These are phyloP conservation scores for Irpex rosettiformis DNA, from an alignment of 1,284 basidiomycete genomes.

Conservation along the genomic window DNA sequence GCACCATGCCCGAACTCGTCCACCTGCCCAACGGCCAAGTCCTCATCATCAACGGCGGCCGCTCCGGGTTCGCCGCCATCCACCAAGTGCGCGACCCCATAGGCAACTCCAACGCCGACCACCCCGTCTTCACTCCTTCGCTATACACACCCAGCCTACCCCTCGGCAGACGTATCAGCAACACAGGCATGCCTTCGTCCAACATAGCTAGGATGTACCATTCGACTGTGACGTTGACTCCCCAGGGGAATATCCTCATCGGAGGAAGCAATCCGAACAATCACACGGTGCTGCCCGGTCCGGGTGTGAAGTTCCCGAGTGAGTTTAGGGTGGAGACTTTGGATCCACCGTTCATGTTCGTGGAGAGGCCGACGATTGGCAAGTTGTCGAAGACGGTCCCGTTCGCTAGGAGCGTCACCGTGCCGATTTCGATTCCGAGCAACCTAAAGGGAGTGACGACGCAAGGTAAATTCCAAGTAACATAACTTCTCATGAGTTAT, in stretches of 20 bases:
- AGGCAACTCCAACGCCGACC: constrained; percentile 45
- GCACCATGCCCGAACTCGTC: constrained; percentile 49
- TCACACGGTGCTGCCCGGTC: constrained; percentile 24
- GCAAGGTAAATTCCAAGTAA: too few relatives aligned
- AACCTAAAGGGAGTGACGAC: constrained; percentile 20
- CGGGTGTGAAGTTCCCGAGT: constrained; percentile 29
- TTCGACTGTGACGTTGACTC: constrained; percentile 38
- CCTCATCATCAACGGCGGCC: constrained; percentile 45
- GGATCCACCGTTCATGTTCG: constrained; percentile 42
- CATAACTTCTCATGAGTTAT: constrained; percentile 7
- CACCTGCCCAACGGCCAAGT: constrained; percentile 52
- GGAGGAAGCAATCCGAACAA: constrained; percentile 50
- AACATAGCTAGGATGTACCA: constrained; percentile 45
- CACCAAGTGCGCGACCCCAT: constrained; percentile 21
- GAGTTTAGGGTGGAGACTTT: constrained; percentile 48
- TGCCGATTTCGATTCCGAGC: constrained; percentile 32
- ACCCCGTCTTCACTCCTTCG: constrained; percentile 41
- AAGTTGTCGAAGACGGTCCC: constrained; percentile 35
- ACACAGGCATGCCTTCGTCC: constrained; percentile 41
- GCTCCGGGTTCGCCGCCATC: constrained; percentile 45
- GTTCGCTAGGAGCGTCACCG: constrained; percentile 37
- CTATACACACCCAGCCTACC: constrained; percentile 49
- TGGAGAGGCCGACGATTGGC: constrained; percentile 33
- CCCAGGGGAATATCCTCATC: constrained; percentile 42
- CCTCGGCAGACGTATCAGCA: constrained; percentile 43